A percentile compares a stretch with the other conserved stretches of the same genome.
These are phyloP conservation scores for Leccinum truebloodii DNA, from an alignment of 768 basidiomycete species.

Conservation along the genomic window DNA sequence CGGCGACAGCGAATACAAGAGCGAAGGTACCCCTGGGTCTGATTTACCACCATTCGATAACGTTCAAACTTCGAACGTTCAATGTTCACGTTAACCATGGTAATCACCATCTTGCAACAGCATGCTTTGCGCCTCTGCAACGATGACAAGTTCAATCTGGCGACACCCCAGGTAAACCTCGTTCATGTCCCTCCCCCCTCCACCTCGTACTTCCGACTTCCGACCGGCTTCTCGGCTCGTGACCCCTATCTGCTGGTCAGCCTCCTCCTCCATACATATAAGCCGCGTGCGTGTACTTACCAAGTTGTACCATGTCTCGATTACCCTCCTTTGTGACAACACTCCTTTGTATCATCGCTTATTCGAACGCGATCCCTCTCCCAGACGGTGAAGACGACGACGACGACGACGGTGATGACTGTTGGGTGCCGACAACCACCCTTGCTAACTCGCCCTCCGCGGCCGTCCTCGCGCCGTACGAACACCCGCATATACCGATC, in stretches of 20 bases:
- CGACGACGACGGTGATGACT: slow-evolving; percentile 13
- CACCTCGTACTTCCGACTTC: background rate
- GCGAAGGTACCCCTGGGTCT: too few relatives aligned
- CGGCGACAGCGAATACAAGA: too few relatives aligned
- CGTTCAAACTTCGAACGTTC: too few relatives aligned
- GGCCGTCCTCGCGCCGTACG: slow-evolving; percentile 15
- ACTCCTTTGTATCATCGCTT: slow-evolving; percentile 11
- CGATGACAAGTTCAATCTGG: too few relatives aligned
- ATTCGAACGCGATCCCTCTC: slow-evolving; percentile 8
- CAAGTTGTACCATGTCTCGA: slow-evolving; percentile 11
- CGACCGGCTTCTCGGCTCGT: background rate
- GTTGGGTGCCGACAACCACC: background rate
- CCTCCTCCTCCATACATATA: background rate
- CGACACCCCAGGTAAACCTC: too few relatives aligned
- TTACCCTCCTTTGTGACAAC: slow-evolving; percentile 21
- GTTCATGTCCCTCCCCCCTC: too few relatives aligned
- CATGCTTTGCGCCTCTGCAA: too few relatives aligned
- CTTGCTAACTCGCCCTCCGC: slow-evolving; percentile 1
- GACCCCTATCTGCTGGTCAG: background rate
- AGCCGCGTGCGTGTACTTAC: background rate
- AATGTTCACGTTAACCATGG: too few relatives aligned
- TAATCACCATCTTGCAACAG: too few relatives aligned
- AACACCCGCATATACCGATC: slow-evolving; percentile 10
- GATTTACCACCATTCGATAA: too few relatives aligned
- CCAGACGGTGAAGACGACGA: slow-evolving; percentile 5